phyloP scores from a whole-genome alignment of 164 flowering plant genomes.

The Litsea cubeba region DNA sequence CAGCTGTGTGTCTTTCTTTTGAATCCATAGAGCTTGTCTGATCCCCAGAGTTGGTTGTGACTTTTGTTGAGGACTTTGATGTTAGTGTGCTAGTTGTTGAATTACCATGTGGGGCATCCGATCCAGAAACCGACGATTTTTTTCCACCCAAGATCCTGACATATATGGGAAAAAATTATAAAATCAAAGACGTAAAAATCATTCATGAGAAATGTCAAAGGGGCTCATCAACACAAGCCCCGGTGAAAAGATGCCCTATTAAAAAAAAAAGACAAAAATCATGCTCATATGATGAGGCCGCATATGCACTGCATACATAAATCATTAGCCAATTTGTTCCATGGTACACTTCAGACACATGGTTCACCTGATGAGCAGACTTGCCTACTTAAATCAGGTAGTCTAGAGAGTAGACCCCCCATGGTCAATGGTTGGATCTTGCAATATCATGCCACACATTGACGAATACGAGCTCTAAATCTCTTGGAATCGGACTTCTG shows the following conservation, averaged over 20 bases:
- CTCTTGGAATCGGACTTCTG: background rate
- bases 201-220: background rate
- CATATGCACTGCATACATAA: background rate
- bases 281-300: background rate
- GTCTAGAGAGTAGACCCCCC: background rate
- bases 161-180: background rate
- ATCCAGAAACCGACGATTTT: slow-evolving; percentile 14
- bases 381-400: background rate
- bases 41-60: slow-evolving; percentile 6
- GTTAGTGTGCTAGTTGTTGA: slow-evolving; percentile 5
- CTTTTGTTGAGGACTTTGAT: slow-evolving; percentile 1
- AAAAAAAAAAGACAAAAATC: too few relatives aligned
- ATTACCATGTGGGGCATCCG: background rate
- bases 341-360: background rate
- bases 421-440: background rate
- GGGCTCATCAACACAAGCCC: background rate
- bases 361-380: background rate
- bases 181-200: too few relatives aligned
- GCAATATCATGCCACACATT: too few relatives aligned
- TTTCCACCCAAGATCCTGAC: slow-evolving; percentile 27
- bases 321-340: background rate
- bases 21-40: slow-evolving; percentile 16
- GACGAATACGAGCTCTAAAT: background rate
- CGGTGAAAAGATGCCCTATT: background rate
- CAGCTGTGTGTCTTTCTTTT: slow-evolving; percentile 14